These are phyloP conservation scores for Themeda triandra DNA, from an alignment of 176 grass and related monocot genomes.

Conservation along the genomic window DNA sequence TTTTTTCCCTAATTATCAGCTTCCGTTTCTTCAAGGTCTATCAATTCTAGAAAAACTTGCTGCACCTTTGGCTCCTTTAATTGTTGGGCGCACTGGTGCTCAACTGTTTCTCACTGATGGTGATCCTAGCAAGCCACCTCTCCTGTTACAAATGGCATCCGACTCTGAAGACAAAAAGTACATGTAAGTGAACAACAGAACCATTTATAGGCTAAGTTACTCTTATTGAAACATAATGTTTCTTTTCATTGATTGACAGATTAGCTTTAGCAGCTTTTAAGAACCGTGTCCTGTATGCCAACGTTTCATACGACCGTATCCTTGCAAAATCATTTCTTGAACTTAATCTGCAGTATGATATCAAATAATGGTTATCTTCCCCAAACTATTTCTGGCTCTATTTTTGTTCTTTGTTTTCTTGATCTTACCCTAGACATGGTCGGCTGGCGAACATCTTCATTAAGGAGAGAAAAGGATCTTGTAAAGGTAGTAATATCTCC, in stretches of 20 bases:
- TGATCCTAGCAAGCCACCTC: constrained; percentile 68
- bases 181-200: constrained; percentile 41
- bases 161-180: constrained; percentile 60
- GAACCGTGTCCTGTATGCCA: constrained; percentile 69
- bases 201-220: not conserved
- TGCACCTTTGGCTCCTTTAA: constrained; percentile 68
- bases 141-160: constrained; percentile 76
- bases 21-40: constrained; percentile 84
- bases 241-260: constrained; percentile 41
- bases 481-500: constrained; percentile 37
- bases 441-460: constrained; percentile 88
- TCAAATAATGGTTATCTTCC: not conserved
- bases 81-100: constrained; percentile 70
- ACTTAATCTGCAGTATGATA: not conserved
- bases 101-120: constrained; percentile 87
- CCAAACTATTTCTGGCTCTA: not conserved
- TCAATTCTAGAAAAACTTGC: constrained; percentile 79
- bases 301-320: constrained; percentile 96
- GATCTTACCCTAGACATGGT: constrained; percentile 73
- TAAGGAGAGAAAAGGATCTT: constrained; percentile 77
- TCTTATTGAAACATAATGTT: not conserved
- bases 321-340: constrained; percentile 16
- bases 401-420: constrained; percentile 48
- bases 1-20: constrained; percentile 39
- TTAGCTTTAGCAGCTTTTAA: constrained; percentile 71